phyloP scores from a whole-genome alignment of 371 early-diverging fungal genomes.

The Chytridium lagenaria region DNA sequence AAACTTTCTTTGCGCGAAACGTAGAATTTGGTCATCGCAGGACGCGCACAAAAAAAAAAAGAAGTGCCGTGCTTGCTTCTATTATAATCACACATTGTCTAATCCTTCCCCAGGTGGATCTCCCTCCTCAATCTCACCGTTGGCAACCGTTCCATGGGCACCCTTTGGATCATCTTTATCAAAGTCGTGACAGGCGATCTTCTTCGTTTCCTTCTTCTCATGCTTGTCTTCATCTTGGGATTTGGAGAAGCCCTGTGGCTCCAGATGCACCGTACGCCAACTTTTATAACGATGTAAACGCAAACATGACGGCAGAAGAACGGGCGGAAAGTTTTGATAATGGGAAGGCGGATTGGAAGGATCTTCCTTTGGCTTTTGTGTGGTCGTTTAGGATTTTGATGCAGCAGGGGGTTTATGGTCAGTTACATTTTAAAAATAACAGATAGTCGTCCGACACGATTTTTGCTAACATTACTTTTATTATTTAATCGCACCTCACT shows the following conservation, averaged over 20 bases:
- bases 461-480: background rate
- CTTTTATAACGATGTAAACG: background rate
- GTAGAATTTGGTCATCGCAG: too few relatives aligned
- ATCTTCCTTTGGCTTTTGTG: constrained; percentile 17
- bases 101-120: too few relatives aligned
- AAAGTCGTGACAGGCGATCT: constrained; percentile 27
- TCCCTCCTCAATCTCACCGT: constrained; percentile 33
- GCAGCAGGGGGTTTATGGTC: constrained; percentile 15
- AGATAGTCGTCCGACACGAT: background rate
- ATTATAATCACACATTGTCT: too few relatives aligned
- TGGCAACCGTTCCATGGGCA: constrained; percentile 3
- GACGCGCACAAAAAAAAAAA: too few relatives aligned
- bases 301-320: background rate
- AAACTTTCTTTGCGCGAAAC: background rate
- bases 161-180: constrained; percentile 27
- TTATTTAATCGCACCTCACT: too few relatives aligned
- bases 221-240: constrained; percentile 29
- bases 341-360: constrained; percentile 20
- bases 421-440: background rate
- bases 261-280: constrained; percentile 28
- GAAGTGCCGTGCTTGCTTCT: too few relatives aligned
- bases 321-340: background rate
- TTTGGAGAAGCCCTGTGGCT: constrained; percentile 39
- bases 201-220: constrained; percentile 23
- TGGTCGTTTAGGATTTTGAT: constrained; percentile 28